These are phyloP conservation scores for Trichothecium sympodiale DNA, from an alignment of 2,329 filamentous ascomycete genomes.

Conservation along the genomic window DNA sequence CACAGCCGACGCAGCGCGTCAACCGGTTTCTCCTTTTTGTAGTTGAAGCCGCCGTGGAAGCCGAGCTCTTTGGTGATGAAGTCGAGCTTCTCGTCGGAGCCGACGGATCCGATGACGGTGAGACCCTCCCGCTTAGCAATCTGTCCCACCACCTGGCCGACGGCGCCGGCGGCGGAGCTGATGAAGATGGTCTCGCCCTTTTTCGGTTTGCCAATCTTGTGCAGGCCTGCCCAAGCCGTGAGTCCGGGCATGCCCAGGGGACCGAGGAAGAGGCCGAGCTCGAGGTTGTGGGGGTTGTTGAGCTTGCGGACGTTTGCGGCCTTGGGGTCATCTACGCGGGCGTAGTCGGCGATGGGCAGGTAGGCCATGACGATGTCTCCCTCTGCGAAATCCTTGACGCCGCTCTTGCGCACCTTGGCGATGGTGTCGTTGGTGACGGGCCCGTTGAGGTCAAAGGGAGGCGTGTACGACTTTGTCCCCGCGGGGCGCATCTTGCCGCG, in stretches of 20 bases:
- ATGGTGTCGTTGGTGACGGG: conserved; percentile 56
- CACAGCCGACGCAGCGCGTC: conserved; percentile 61
- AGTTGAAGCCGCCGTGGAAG: background rate
- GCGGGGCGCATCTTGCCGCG: conserved; percentile 66
- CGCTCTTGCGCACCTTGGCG: conserved; percentile 60
- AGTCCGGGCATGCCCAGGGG: conserved; percentile 52
- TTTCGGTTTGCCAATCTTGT: conserved; percentile 52
- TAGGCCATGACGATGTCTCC: conserved; percentile 55
- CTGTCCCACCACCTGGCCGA: conserved; percentile 75
- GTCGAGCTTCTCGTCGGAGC: conserved; percentile 67
- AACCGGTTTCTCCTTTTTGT: conserved; percentile 51
- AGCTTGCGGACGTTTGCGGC: conserved; percentile 39
- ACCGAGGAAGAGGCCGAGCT: conserved; percentile 59
- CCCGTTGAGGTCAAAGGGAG: conserved; percentile 42
- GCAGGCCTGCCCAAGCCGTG: conserved; percentile 59
- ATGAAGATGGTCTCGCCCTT: conserved; percentile 70
- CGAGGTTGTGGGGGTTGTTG: conserved; percentile 58
- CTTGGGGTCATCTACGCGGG: conserved; percentile 35
- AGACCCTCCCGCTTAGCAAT: conserved; percentile 73
- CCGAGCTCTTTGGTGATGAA: conserved; percentile 42
- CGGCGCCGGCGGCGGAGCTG: conserved; percentile 67
- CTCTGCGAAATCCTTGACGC: conserved; percentile 46
- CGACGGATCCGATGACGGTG: conserved; percentile 69
- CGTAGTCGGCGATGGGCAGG: conserved; percentile 60
- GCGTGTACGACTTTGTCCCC: conserved; percentile 46